A percentile compares a stretch with the other conserved stretches of the same genome.
Conservation (phyloP, 2,329 filamentous ascomycete genomes). For the Phialophora macrospora region DNA sequence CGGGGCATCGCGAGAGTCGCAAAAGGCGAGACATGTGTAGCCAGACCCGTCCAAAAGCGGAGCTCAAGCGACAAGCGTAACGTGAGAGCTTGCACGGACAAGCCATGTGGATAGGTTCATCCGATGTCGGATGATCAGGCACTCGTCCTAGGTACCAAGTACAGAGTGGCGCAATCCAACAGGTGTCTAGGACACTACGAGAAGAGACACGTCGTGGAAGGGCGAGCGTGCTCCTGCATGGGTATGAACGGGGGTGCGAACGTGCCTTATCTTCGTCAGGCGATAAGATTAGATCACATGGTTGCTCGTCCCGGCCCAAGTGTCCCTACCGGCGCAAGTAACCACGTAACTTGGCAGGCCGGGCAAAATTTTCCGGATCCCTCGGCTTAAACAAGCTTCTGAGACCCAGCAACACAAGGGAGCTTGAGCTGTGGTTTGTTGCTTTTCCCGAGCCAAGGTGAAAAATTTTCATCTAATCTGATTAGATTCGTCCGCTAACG, state of each 20-base stretch:
- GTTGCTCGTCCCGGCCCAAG: background rate
- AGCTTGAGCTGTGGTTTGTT: constrained; percentile 3
- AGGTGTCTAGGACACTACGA: background rate
- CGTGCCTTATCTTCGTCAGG: background rate
- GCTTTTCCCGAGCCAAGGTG: constrained; percentile 1
- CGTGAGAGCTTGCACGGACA: background rate
- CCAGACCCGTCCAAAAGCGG: background rate
- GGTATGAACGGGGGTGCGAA: background rate
- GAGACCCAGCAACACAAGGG: background rate
- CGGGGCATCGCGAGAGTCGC: too few relatives aligned
- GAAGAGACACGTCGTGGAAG: background rate
- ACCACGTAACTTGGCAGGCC: too few relatives aligned
- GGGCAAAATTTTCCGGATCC: background rate
- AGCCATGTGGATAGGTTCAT: background rate
- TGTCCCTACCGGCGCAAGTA: background rate
- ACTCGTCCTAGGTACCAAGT: background rate
- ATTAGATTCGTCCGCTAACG: background rate
- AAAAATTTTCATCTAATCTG: constrained; percentile 17
- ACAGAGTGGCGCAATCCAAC: background rate
- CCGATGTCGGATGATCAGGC: background rate
- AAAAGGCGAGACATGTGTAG: background rate
- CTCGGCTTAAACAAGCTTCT: background rate
- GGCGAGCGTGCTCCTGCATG: background rate
- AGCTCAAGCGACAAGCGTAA: background rate
- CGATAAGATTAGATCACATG: constrained; percentile 17